Conservation (phyloP, 805 yeast species). For the Candida sphagnicola region DNA sequence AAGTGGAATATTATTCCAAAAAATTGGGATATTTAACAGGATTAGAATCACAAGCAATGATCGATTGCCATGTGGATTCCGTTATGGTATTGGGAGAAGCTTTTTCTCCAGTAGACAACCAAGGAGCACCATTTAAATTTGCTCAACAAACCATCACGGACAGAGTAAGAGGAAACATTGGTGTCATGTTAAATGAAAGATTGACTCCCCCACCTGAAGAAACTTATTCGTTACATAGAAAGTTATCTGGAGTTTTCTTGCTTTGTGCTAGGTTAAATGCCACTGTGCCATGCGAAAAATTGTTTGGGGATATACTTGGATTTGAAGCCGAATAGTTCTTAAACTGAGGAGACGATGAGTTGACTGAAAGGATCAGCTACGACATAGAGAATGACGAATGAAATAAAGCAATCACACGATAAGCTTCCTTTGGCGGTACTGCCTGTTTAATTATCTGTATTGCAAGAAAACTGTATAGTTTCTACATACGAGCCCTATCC, state of each 20-base stretch:
- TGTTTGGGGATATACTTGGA: slow-evolving; percentile 76
- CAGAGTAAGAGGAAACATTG: slow-evolving; percentile 82
- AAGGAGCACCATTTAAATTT: slow-evolving; percentile 63
- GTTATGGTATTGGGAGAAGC: slow-evolving; percentile 92
- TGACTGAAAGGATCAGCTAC: no score
- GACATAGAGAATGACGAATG: background rate
- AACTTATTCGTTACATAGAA: slow-evolving; percentile 93
- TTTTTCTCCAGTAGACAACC: slow-evolving; percentile 52
- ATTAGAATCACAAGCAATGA: slow-evolving; percentile 80
- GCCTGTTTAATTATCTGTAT: no score
- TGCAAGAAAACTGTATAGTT: no score
- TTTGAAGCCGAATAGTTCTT: slow-evolving; percentile 20
- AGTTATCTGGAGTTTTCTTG: slow-evolving; percentile 89
- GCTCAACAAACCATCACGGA: slow-evolving; percentile 87
- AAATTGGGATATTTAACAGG: slow-evolving; percentile 90
- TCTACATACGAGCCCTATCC: no score
- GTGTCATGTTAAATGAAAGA: slow-evolving; percentile 86
- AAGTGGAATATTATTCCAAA: slow-evolving; percentile 60
- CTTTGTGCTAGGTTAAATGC: slow-evolving; percentile 86
- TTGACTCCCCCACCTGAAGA: slow-evolving; percentile 98
- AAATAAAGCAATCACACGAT: no score
- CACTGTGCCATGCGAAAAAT: slow-evolving; percentile 69
- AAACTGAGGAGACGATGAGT: no score
- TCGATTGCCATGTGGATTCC: slow-evolving; percentile 88
- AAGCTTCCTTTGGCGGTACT: no score